Conservation (phyloP, 2,329 filamentous ascomycete species). For the Chaetomium olivaceum region DNA sequence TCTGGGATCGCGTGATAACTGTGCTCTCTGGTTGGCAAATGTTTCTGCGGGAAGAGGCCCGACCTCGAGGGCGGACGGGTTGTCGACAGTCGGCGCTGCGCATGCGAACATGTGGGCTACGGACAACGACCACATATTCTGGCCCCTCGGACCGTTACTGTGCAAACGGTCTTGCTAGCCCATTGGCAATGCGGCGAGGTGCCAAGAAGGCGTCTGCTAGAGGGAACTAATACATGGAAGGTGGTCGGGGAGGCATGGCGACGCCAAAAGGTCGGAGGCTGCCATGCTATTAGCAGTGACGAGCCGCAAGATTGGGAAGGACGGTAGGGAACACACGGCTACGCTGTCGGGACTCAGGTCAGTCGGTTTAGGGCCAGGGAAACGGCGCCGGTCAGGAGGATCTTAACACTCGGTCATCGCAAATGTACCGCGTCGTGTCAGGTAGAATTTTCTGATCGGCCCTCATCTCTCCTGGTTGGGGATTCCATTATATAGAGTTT, state of each 20-base stretch:
- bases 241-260: not conserved
- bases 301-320: not conserved
- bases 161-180: not conserved
- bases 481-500: slow-evolving; percentile 1
- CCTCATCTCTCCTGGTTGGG: not conserved
- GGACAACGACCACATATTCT: not conserved
- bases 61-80: not conserved
- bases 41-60: slow-evolving; percentile 2
- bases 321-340: not conserved
- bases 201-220: slow-evolving; percentile 5
- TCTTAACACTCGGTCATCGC: not conserved
- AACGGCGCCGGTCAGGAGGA: not conserved
- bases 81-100: not conserved
- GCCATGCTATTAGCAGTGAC: no score
- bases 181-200: not conserved
- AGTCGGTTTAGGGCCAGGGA: slow-evolving; percentile 1
- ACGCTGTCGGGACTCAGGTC: not conserved
- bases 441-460: slow-evolving; percentile 5
- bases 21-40: not conserved
- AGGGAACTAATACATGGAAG: not conserved
- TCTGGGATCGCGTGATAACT: not conserved
- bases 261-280: no score
- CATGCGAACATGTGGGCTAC: not conserved
- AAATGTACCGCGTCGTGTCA: not conserved
- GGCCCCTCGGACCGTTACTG: no score